Conservation (phyloP, 768 basidiomycete species). For the Daedaleopsis sinensis region DNA sequence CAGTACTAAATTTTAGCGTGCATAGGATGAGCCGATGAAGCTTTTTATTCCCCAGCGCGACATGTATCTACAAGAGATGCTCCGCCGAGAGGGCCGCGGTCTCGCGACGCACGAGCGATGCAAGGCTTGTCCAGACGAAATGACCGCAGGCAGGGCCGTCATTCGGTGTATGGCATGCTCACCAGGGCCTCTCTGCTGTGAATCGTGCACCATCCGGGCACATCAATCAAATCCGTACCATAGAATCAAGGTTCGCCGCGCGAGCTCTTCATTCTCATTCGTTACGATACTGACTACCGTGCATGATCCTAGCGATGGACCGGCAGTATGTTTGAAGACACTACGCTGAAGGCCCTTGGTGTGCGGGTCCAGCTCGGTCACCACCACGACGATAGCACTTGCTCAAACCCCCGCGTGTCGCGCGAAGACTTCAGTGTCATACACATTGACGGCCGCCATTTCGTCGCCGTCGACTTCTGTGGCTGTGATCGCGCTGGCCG, state of each 20-base stretch:
- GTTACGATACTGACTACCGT: too few species aligned
- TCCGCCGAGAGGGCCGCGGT: not conserved
- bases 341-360: not conserved
- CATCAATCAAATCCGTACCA: too few species aligned
- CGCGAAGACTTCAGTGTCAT: constrained; percentile 3
- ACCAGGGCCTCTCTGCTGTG: too few species aligned
- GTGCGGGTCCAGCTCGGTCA: constrained; percentile 2
- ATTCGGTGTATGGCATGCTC: too few species aligned
- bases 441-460: constrained; percentile 2
- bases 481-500: not conserved
- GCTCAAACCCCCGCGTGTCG: not conserved
- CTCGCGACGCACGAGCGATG: not conserved
- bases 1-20: too few species aligned
- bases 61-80: not conserved
- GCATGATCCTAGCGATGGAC: not conserved
- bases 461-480: not conserved
- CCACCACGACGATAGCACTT: not conserved
- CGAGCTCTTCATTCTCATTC: too few species aligned
- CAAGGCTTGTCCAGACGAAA: too few species aligned
- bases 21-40: constrained; percentile 4
- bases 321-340: not conserved
- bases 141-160: too few species aligned
- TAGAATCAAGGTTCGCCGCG: too few species aligned
- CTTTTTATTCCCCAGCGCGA: not conserved
- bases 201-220: too few species aligned